These are phyloP conservation scores for Corchorus capsularis DNA, from an alignment of 345 rosid species.

Conservation along the genomic window DNA sequence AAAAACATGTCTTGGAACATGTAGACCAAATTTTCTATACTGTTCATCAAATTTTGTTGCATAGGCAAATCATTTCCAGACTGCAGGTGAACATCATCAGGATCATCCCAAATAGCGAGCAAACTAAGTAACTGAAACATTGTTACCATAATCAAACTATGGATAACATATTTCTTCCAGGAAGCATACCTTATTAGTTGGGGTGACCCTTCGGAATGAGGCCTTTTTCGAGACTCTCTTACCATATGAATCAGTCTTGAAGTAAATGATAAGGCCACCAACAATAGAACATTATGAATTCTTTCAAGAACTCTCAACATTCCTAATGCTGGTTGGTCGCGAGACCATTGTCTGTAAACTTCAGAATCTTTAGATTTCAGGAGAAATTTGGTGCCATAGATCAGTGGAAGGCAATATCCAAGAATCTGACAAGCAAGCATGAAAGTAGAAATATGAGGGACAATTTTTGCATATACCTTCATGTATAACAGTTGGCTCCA, in stretches of 20 bases:
- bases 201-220: not conserved
- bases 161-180: not conserved
- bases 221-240: not conserved
- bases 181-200: not conserved
- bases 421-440: conserved; percentile 13
- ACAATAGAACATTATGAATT: not conserved
- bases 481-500: too few species aligned
- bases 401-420: conserved; percentile 8
- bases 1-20: not conserved
- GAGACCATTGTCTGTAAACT: not conserved
- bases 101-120: not conserved
- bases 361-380: not conserved
- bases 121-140: not conserved
- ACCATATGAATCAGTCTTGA: conserved; percentile 1
- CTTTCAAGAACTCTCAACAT: not conserved
- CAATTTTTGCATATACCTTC: too few species aligned
- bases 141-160: not conserved
- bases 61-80: not conserved
- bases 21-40: not conserved
- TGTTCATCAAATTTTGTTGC: not conserved
- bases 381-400: not conserved
- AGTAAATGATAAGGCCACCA: not conserved
- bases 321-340: not conserved
- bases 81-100: too few species aligned
- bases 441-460: conserved; percentile 5